A percentile compares a stretch with the other conserved stretches of the same genome.
These are phyloP conservation scores for Ophiocordyceps unilateralis DNA, from an alignment of 2,329 filamentous ascomycete genomes.

Conservation along the genomic window DNA sequence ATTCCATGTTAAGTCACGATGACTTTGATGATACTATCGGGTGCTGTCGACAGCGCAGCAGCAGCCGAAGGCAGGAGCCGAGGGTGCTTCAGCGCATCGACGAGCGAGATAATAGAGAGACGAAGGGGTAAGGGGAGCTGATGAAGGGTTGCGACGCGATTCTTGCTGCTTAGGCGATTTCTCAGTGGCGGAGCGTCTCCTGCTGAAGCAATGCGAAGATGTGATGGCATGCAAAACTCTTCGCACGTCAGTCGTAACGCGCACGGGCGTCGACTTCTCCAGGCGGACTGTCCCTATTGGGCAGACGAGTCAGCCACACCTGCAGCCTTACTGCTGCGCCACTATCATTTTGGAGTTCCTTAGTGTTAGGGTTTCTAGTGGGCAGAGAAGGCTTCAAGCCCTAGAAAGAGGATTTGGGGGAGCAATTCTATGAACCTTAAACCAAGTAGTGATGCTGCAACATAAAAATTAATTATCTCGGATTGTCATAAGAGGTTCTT, in stretches of 20 bases:
- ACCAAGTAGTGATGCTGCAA: too few relatives aligned
- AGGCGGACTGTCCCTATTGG: neutral
- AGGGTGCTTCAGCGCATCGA: conserved; percentile 6
- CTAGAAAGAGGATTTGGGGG: too few relatives aligned
- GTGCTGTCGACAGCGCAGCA: conserved; percentile 5
- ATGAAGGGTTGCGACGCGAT: neutral
- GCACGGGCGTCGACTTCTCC: neutral
- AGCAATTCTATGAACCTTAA: too few relatives aligned
- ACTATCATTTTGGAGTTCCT: too few relatives aligned
- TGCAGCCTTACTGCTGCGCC: neutral
- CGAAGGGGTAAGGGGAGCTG: conserved; percentile 1
- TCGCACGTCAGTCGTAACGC: neutral
- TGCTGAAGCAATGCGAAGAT: neutral
- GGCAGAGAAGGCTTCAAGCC: neutral
- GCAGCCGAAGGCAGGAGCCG: conserved; percentile 3
- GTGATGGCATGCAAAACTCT: neutral
- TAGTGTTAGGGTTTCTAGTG: too few relatives aligned
- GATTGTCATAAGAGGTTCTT: too few relatives aligned
- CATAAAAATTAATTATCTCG: too few relatives aligned
- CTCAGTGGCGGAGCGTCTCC: neutral
- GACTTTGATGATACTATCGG: conserved; percentile 1
- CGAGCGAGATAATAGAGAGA: conserved; percentile 1
- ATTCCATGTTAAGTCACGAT: conserved; percentile 3
- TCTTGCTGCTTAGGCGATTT: neutral
- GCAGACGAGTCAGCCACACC: neutral